Percentiles rank a stretch among this genome's conserved stretches.
Evolutionary conservation across 768 basidiomycete genomes (phyloP).

Genomic region (Ramaria rubella): DNA sequence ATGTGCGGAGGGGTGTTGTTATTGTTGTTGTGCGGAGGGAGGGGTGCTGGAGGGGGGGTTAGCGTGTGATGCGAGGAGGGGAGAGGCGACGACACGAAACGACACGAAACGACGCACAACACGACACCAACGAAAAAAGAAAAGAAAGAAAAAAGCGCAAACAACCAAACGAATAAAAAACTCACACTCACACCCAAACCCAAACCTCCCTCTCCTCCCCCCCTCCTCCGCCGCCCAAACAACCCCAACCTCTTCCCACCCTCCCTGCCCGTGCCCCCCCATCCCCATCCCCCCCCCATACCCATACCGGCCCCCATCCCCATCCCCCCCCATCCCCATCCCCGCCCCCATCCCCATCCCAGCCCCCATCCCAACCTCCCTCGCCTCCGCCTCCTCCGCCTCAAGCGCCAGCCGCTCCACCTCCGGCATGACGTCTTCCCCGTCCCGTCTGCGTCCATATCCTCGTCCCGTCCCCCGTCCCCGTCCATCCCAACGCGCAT

Average conservation of each 20-base stretch:
- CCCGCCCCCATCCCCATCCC: neutral
- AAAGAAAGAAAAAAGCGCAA: too few relatives aligned
- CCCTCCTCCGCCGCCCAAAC: neutral
- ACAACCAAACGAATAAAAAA: too few relatives aligned
- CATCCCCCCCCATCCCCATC: neutral
- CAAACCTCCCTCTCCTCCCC: neutral
- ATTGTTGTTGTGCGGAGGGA: too few relatives aligned
- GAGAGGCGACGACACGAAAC: too few relatives aligned
- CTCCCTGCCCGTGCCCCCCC: neutral
- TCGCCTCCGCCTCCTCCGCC: neutral
- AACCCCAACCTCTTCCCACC: neutral
- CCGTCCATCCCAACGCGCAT: neutral
- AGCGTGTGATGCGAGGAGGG: too few relatives aligned
- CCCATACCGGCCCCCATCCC: neutral
- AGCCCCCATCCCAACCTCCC: neutral
- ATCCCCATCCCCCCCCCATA: neutral
- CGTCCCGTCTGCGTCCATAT: too few relatives aligned
- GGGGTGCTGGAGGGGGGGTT: too few relatives aligned
- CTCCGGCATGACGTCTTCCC: neutral
- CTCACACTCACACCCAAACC: too few relatives aligned
- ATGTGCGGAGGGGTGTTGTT: too few relatives aligned
- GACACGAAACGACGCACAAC: too few relatives aligned
- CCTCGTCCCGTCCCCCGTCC: neutral
- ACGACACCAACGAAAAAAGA: too few relatives aligned
- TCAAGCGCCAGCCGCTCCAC: conserved; percentile 1